Conservation (phyloP, 2,329 filamentous ascomycete species). For the Xylaria sp. region DNA sequence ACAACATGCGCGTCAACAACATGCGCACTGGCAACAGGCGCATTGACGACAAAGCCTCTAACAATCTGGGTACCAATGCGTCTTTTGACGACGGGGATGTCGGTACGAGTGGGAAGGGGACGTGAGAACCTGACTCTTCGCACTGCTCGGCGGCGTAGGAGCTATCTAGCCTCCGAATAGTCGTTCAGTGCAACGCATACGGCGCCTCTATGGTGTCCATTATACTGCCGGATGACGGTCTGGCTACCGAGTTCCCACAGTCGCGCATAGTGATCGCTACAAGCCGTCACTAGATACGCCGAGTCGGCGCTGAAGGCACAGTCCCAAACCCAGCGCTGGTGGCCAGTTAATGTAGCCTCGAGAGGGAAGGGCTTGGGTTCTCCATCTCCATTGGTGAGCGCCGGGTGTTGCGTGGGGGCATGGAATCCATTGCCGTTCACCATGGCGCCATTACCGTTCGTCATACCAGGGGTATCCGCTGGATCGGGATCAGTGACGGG, state of each 20-base stretch:
- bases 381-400: constrained; percentile 35
- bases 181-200: constrained; percentile 95
- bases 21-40: too few relatives aligned
- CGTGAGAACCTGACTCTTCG: constrained; percentile 4
- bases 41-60: too few relatives aligned
- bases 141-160: constrained; percentile 13
- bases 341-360: constrained; percentile 86
- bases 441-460: constrained; percentile 28
- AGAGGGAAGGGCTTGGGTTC: constrained; percentile 76
- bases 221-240: constrained; percentile 93
- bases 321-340: constrained; percentile 98
- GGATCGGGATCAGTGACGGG: constrained; percentile 31
- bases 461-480: constrained; percentile 26
- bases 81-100: not conserved
- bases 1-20: too few relatives aligned
- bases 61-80: not conserved
- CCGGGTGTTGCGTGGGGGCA: constrained; percentile 7
- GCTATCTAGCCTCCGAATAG: constrained; percentile 69
- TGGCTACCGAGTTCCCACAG: constrained; percentile 90
- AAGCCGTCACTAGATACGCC: constrained; percentile 92
- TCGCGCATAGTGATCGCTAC: constrained; percentile 91
- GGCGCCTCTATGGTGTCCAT: constrained; percentile 90
- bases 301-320: constrained; percentile 95
- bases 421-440: constrained; percentile 33
- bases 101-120: not conserved